phyloP scores from a whole-genome alignment of 805 yeast genomes.

The Hanseniaspora vineae region DNA sequence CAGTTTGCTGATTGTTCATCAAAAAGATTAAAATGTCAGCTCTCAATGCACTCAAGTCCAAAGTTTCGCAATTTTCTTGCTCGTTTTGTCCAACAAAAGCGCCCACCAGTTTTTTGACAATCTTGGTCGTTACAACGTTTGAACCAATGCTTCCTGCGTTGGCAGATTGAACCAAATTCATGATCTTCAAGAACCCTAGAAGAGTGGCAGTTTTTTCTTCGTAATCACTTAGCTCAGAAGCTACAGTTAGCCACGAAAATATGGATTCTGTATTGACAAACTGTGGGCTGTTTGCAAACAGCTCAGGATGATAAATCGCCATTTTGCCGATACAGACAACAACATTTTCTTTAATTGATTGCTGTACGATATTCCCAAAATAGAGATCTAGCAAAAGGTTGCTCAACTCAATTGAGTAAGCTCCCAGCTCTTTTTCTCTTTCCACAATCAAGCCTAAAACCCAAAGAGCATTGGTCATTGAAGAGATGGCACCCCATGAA shows the following conservation, averaged over 20 bases:
- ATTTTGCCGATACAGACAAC: conserved; percentile 84
- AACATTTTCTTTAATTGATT: conserved; percentile 68
- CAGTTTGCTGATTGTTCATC: conserved; percentile 6
- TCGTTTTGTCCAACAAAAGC: neutral
- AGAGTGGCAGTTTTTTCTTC: conserved; percentile 84
- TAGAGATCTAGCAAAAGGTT: conserved; percentile 18
- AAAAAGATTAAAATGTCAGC: conserved; percentile 19
- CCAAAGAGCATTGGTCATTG: conserved; percentile 72
- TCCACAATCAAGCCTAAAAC: conserved; percentile 77
- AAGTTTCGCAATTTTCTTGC: conserved; percentile 8
- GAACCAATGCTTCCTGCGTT: too few species aligned
- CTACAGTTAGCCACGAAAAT: conserved; percentile 52
- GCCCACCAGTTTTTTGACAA: neutral
- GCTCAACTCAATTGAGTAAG: conserved; percentile 19
- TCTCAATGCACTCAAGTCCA: conserved; percentile 18
- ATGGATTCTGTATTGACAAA: neutral
- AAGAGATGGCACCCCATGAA: conserved; percentile 20
- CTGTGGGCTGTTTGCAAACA: conserved; percentile 41
- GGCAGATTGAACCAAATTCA: conserved; percentile 22
- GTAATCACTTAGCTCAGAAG: conserved; percentile 58
- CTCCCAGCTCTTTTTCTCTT: conserved; percentile 25
- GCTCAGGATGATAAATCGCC: conserved; percentile 50
- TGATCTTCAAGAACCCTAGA: conserved; percentile 64
- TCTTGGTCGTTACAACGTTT: neutral
- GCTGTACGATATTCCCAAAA: conserved; percentile 23